Base-by-base conservation (phyloP, 1,284 basidiomycete genomes). In the Tremellales sp. region DNA sequence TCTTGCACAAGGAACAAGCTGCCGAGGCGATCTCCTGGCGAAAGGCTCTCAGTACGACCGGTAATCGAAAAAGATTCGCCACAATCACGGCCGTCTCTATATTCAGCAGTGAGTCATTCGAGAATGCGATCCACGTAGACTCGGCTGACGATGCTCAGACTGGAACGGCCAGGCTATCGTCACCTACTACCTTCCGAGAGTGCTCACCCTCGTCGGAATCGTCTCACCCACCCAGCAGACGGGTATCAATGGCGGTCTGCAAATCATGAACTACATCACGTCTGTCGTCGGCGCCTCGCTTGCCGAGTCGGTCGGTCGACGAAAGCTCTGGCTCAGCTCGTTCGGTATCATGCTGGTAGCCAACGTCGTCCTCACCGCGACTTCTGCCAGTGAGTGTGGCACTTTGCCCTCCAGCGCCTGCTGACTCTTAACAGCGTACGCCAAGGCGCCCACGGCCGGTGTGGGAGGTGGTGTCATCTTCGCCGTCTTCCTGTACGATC, bases 241-340 rank as follows among this genome's bases (percentile, higher is more conserved):
- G 19, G 47, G 56, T 13, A 56, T 58, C 53, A 65, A 62, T 43
- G 62, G 56, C 43, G 50, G 53, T 12, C 51, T 60, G 6, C 53
- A 57, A 38, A 46, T 64, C 25, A 56, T 48, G 29, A 43, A 54
- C 43, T 48, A 58, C 33, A 46, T 61, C 24, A 45, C 53, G 5
- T 48, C 55, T 8, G 31, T 56, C 24, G 35, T 42, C 5, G 54
- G 48, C 18, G 53, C 53, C 1, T 54, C 53, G 10, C 35, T 53
- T 16, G 46, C 50, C 16, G 56, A 63, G 33, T 44, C 54, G 3
- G 28, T 54, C 13, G 61, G 62, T 13, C 51, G 58, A n/a, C 45
- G 64, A 10, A 31, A 43, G 29, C 52, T 64, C 18, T 56, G 48
- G 45, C 54, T 64, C 25, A 52, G 40, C 10, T 54, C 53, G 13